Evolutionary conservation across 2,329 filamentous ascomycete genomes (phyloP), one percentile per base, ranked within the genome.

Genomic region (Calonectria multiphialidica): DNA sequence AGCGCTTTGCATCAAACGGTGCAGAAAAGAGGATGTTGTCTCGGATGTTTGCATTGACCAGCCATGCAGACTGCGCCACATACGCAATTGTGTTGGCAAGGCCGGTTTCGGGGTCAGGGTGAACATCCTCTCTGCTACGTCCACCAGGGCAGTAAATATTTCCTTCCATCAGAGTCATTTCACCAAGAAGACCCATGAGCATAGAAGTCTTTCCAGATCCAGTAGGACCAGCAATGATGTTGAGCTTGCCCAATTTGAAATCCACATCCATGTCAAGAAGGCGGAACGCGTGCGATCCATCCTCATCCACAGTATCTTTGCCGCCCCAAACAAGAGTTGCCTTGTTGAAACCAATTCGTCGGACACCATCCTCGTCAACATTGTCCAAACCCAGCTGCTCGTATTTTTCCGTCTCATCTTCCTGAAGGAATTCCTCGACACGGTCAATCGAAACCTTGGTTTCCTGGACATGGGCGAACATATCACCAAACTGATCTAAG

Each of bases 391-490:
- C 90, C 1, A 99, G 89, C 81, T 98, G 97, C 44, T 90, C 88
- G 81, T 98, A 98, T 83, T 99, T 99, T 71, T 97, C 95, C 0
- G 97, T 99, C 85, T 99, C 97, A 9, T 97, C 95, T 82, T 99
- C 97, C 70, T 90, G 92, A 49, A 99, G 84, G 79, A 98, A 99
- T 78, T 98, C 94, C 81, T 99, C 96, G 9, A 99, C 95, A 87
- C 97, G 96, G 80, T 98, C 96, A 64, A 99, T 92, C 0, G 97
- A 99, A 23, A 99, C 96, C 85, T 98, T 98, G 28, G 96, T 95
- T 84, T 99, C 97, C 85, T 98, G 95, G 5, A 99, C 96, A 84
- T 98, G 97, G 13, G 97, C 97, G 80, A 98, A 93, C 97, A 99
- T 99, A 83, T 99, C 97, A 63, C 97, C 97, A 66, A 99, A 89